Conservation (phyloP, 306 rosid genomes). For the Vigna angularis region DNA sequence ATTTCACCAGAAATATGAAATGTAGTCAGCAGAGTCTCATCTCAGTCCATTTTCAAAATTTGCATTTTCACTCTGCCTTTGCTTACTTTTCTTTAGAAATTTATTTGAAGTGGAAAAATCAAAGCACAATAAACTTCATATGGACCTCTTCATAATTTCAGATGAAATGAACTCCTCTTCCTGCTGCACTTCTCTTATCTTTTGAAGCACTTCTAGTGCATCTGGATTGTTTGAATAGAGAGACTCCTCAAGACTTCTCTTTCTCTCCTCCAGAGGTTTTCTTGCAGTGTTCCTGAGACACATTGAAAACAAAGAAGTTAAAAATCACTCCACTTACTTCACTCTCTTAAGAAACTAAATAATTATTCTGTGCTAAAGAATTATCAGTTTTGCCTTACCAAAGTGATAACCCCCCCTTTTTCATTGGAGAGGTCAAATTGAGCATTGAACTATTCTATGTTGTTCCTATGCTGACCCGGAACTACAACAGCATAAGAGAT, state of each 20-base stretch:
- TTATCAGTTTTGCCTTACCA: constrained; percentile 31
- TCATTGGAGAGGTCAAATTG: not conserved
- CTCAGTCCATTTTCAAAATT: not conserved
- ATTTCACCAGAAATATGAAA: constrained; percentile 13
- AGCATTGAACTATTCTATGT: constrained; percentile 18
- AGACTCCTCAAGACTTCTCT: constrained; percentile 63
- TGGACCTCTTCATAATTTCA: constrained; percentile 58
- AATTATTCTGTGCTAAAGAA: constrained; percentile 21
- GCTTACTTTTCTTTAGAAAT: constrained; percentile 18
- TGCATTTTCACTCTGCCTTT: not conserved
- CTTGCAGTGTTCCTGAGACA: constrained; percentile 69
- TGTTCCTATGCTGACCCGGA: constrained; percentile 19
- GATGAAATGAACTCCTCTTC: constrained; percentile 57
- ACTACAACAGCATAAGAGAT: not conserved
- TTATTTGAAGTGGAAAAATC: constrained; percentile 7
- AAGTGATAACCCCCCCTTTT: not conserved
- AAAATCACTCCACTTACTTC: constrained; percentile 15
- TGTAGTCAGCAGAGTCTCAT: constrained; percentile 22
- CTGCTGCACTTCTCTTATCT: constrained; percentile 63
- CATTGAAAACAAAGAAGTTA: constrained; percentile 33
- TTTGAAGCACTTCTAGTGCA: constrained; percentile 64
- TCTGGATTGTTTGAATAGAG: constrained; percentile 62
- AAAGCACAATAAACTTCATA: constrained; percentile 23
- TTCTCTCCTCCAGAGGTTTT: constrained; percentile 74
- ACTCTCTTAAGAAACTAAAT: constrained; percentile 18